Conservation (phyloP, 169 alveolate genomes). For the Plasmodium chabaudi region DNA sequence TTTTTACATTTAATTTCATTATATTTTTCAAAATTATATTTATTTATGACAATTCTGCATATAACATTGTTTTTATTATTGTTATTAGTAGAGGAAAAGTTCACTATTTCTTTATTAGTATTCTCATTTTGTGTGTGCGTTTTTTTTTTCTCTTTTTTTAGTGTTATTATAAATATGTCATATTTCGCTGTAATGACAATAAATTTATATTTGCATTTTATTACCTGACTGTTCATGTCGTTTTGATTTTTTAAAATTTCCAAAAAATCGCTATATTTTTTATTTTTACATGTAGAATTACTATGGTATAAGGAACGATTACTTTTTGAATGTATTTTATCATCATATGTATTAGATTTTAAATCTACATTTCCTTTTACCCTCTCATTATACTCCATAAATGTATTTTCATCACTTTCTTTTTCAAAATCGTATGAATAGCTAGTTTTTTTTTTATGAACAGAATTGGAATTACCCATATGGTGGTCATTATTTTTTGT, state of each 20-base stretch:
- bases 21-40: constrained; percentile 45
- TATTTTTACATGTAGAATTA: no score
- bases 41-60: constrained; percentile 15
- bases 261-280: no score
- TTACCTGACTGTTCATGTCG: neutral
- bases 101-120: constrained; percentile 5
- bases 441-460: neutral
- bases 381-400: no score
- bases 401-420: no score
- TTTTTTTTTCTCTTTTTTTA: constrained; percentile 24
- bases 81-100: constrained; percentile 35
- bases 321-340: no score
- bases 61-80: constrained; percentile 5
- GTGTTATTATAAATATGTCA: constrained; percentile 21
- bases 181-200: constrained; percentile 34
- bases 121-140: neutral
- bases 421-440: no score
- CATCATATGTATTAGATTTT: no score
- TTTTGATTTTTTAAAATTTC: neutral
- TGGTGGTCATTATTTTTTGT: neutral
- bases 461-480: neutral
- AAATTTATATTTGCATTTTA: constrained; percentile 12
- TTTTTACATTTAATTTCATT: constrained; percentile 16
- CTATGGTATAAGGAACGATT: no score
- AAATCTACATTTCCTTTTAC: no score